These are phyloP conservation scores for Chalciporus piperatus DNA, from an alignment of 768 basidiomycete species.

Conservation along the genomic window DNA sequence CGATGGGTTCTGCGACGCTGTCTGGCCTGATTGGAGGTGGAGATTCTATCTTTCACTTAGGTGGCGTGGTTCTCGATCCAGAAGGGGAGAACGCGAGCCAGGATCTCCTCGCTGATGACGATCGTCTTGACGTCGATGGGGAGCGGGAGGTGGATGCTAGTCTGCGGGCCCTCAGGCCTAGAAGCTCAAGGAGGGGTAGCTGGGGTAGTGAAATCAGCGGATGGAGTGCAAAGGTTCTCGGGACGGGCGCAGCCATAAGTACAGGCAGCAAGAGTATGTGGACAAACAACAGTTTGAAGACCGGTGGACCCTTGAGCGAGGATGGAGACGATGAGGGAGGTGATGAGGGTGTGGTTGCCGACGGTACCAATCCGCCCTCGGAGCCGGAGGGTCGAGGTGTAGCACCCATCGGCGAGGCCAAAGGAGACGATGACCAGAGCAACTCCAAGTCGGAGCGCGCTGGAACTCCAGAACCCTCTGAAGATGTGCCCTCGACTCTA, in stretches of 20 bases:
- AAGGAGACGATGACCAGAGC: constrained; percentile 5
- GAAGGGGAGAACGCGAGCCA: constrained; percentile 62
- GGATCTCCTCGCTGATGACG: constrained; percentile 64
- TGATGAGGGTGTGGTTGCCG: constrained; percentile 15
- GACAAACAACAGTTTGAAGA: constrained; percentile 59
- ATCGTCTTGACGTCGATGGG: constrained; percentile 47
- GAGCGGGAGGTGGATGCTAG: constrained; percentile 80
- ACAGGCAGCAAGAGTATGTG: constrained; percentile 56
- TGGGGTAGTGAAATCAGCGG: constrained; percentile 90
- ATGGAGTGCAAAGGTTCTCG: constrained; percentile 74
- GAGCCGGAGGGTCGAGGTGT: constrained; percentile 8
- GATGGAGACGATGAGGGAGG: constrained; percentile 35
- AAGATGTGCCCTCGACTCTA: constrained; percentile 23
- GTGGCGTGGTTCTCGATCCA: constrained; percentile 52
- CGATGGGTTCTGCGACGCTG: constrained; percentile 43
- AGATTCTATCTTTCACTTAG: constrained; percentile 73
- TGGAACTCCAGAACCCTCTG: constrained; percentile 6
- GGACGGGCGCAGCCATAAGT: constrained; percentile 44
- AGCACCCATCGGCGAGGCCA: not conserved
- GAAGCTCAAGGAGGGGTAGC: constrained; percentile 83
- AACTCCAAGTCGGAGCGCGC: constrained; percentile 1
- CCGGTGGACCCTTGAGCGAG: constrained; percentile 52
- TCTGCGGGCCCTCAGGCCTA: constrained; percentile 82
- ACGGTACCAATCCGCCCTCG: constrained; percentile 7
- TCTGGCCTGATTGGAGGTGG: constrained; percentile 50